These are phyloP conservation scores for Cryptosporidium ryanae DNA, from an alignment of 169 alveolate species.

Conservation along the genomic window DNA sequence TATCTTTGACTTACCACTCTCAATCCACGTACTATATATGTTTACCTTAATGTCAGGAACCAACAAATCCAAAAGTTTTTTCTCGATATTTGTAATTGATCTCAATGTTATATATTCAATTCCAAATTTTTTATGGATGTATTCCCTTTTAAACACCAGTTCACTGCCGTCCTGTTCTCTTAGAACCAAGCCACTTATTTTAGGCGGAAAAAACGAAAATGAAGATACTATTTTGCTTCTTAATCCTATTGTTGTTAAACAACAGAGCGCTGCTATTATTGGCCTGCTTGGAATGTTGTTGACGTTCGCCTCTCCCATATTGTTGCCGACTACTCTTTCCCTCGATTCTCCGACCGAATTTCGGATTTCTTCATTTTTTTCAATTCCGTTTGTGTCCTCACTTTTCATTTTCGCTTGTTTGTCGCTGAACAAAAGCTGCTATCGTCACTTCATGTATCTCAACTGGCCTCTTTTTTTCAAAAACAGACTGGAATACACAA, in stretches of 20 bases:
- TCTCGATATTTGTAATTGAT: conserved; percentile 25
- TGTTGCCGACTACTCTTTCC: no score
- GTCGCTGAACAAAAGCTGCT: no score
- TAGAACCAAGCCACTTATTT: conserved; percentile 33
- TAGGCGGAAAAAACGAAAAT: conserved; percentile 67
- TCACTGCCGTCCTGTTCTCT: conserved; percentile 18
- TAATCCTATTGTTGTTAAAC: conserved; percentile 46
- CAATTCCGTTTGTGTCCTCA: no score
- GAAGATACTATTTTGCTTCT: conserved; percentile 28
- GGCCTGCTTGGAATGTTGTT: conserved; percentile 61
- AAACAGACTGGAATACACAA: no score
- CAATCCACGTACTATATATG: conserved; percentile 51
- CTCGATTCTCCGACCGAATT: no score
- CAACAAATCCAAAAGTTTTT: conserved; percentile 33
- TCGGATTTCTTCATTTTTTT: no score
- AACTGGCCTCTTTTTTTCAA: no score
- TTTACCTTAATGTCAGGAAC: conserved; percentile 39
- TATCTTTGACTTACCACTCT: conserved; percentile 64
- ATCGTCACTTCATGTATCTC: no score
- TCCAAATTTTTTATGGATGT: conserved; percentile 21
- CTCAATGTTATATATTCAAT: conserved; percentile 33
- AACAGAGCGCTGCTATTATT: conserved; percentile 55
- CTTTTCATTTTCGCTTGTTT: no score
- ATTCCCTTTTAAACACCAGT: conserved; percentile 26
- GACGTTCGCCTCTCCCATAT: neutral